These are phyloP conservation scores for Dendrobium officinale DNA, from an alignment of 106 monocot genomes.

Conservation along the genomic window DNA sequence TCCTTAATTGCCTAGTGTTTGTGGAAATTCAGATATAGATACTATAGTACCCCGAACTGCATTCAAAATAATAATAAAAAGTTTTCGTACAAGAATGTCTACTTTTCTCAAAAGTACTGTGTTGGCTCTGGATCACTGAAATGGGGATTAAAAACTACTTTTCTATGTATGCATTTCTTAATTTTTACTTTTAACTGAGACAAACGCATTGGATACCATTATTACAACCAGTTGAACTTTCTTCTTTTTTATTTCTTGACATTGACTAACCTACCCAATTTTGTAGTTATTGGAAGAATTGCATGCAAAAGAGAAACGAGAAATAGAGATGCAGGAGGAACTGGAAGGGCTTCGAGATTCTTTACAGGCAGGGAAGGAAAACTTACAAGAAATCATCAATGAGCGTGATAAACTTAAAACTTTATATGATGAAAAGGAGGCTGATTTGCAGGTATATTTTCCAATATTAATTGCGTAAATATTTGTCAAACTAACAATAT, in stretches of 20 bases:
- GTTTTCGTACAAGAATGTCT: too few relatives aligned
- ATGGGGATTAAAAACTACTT: neutral
- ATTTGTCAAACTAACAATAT: neutral
- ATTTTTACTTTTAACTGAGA: neutral
- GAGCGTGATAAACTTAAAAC: constrained; percentile 57
- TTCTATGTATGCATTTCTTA: neutral
- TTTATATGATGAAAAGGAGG: constrained; percentile 67
- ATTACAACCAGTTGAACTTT: neutral
- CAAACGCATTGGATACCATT: neutral
- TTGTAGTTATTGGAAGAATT: constrained; percentile 74
- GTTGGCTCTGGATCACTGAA: neutral
- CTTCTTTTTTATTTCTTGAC: neutral
- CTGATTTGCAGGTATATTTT: constrained; percentile 66
- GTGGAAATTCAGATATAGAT: too few relatives aligned
- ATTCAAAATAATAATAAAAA: too few relatives aligned
- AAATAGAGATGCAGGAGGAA: constrained; percentile 68
- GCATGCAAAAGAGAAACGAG: constrained; percentile 54
- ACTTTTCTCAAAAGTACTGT: too few relatives aligned
- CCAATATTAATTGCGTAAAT: neutral
- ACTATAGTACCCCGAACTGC: too few relatives aligned
- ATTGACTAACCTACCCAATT: neutral
- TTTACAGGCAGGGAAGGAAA: constrained; percentile 59
- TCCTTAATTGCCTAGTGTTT: too few relatives aligned
- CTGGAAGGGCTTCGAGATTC: constrained; percentile 65
- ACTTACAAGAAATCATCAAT: constrained; percentile 31